Conservation (phyloP, 1,139 yeast genomes). For the Geotrichum candidum region DNA sequence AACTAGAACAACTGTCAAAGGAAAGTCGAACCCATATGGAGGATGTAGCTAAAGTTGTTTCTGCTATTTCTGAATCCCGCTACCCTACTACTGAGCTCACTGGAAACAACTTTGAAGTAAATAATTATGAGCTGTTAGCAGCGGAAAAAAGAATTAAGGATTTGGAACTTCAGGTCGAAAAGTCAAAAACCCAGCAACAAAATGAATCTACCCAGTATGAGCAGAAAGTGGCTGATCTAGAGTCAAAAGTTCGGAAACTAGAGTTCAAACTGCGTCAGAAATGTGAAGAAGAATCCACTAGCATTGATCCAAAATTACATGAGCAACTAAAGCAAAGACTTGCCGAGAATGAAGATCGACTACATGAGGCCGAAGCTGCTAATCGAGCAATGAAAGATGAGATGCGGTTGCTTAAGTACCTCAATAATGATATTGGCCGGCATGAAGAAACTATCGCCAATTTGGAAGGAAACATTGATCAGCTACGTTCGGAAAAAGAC, state of each 20-base stretch:
- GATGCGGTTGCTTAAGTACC: constrained; percentile 12
- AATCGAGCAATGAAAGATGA: constrained; percentile 13
- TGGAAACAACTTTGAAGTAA: background rate
- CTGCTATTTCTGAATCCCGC: background rate
- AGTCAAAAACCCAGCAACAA: background rate
- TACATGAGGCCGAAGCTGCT: constrained; percentile 15
- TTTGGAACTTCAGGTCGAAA: background rate
- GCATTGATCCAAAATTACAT: constrained; percentile 3
- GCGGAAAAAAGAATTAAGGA: background rate
- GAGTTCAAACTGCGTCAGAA: constrained; percentile 1
- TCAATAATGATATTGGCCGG: constrained; percentile 17
- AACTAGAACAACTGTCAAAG: constrained; percentile 3
- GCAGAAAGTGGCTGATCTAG: background rate
- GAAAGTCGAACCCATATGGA: background rate
- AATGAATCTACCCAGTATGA: background rate
- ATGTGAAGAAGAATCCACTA: background rate
- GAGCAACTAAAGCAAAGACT: constrained; percentile 1
- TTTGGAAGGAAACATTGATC: constrained; percentile 20
- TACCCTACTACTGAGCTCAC: background rate
- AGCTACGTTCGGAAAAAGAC: constrained; percentile 23
- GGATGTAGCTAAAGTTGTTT: background rate
- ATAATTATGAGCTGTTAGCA: background rate
- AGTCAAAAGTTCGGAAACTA: constrained; percentile 2
- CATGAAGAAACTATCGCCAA: constrained; percentile 19
- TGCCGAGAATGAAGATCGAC: constrained; percentile 18